These are phyloP conservation scores for Wickerhamomyces sydowiorum DNA, from an alignment of 805 yeast genomes.

Conservation along the genomic window DNA sequence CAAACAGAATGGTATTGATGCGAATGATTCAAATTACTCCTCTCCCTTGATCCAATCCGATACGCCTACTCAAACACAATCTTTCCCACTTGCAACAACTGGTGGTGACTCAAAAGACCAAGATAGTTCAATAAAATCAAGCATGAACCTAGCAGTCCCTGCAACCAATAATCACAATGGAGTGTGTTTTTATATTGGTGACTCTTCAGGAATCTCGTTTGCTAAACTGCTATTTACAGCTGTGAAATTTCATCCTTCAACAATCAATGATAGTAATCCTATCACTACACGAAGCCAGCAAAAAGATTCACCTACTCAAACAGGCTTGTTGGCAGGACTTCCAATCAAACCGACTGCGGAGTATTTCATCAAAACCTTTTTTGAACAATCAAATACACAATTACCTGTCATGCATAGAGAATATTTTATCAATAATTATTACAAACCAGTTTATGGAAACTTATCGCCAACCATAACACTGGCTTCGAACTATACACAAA, in stretches of 20 bases:
- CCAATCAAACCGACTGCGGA: constrained; percentile 73
- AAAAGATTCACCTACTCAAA: constrained; percentile 14
- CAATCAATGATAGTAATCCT: constrained; percentile 22
- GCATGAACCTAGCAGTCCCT: constrained; percentile 14
- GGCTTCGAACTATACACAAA: constrained; percentile 51
- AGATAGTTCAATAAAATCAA: constrained; percentile 18
- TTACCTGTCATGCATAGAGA: constrained; percentile 82
- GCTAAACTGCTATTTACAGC: constrained; percentile 77
- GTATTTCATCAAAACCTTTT: constrained; percentile 54
- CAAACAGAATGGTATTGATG: constrained; percentile 35
- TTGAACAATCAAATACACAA: constrained; percentile 78
- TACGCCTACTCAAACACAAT: constrained; percentile 3
- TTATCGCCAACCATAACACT: constrained; percentile 47
- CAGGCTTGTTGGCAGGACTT: constrained; percentile 43
- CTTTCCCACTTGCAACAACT: too few relatives aligned
- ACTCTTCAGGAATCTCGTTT: constrained; percentile 61
- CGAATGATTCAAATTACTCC: constrained; percentile 9
- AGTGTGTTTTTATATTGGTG: constrained; percentile 35
- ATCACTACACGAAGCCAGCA: constrained; percentile 22
- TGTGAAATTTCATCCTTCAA: constrained; percentile 46
- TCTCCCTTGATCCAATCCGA: neutral
- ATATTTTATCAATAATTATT: constrained; percentile 57
- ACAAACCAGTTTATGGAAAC: constrained; percentile 76
- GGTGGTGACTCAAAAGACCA: constrained; percentile 1
- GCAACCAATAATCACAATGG: constrained; percentile 9